phyloP scores from a whole-genome alignment of 2,329 filamentous ascomycete genomes.

The Diaporthe batatas region DNA sequence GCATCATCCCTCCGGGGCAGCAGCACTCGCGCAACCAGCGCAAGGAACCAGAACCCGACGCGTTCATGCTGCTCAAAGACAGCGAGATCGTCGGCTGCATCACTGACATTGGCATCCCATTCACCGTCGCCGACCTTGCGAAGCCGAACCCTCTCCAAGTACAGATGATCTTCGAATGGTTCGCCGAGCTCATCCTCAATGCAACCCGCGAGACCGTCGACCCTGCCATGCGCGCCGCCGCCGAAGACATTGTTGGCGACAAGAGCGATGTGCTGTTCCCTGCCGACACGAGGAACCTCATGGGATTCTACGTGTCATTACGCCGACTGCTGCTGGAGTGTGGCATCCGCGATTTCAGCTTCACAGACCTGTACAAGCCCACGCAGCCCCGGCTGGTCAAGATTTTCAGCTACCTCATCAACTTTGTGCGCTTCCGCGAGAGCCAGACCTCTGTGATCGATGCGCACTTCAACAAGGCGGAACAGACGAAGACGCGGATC shows the following conservation, averaged over 20 bases:
- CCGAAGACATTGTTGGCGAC: constrained; percentile 87
- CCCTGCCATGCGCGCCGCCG: constrained; percentile 92
- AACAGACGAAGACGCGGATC: constrained; percentile 87
- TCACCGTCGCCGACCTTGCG: constrained; percentile 86
- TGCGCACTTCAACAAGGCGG: constrained; percentile 91
- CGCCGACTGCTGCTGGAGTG: constrained; percentile 86
- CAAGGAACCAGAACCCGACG: constrained; percentile 71
- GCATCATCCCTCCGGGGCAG: constrained; percentile 68
- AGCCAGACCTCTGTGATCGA: constrained; percentile 91
- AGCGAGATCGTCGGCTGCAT: constrained; percentile 96
- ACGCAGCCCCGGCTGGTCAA: constrained; percentile 91
- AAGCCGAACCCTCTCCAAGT: constrained; percentile 96
- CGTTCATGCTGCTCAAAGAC: constrained; percentile 72
- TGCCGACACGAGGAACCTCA: constrained; percentile 89
- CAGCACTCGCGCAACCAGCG: constrained; percentile 64
- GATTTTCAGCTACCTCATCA: constrained; percentile 98
- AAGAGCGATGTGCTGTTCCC: constrained; percentile 84
- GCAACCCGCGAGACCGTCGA: constrained; percentile 93
- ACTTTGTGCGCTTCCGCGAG: constrained; percentile 97
- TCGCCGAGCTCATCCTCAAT: constrained; percentile 94
- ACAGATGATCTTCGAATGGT: constrained; percentile 98
- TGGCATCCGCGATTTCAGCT: constrained; percentile 92
- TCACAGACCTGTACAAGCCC: constrained; percentile 90
- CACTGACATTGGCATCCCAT: constrained; percentile 93
- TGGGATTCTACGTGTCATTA: constrained; percentile 94